Percentiles rank a stretch among this genome's conserved stretches.
Evolutionary conservation across 2,329 filamentous ascomycete genomes (phyloP).

Genomic region (Paraphoma chrysanthemicola): DNA sequence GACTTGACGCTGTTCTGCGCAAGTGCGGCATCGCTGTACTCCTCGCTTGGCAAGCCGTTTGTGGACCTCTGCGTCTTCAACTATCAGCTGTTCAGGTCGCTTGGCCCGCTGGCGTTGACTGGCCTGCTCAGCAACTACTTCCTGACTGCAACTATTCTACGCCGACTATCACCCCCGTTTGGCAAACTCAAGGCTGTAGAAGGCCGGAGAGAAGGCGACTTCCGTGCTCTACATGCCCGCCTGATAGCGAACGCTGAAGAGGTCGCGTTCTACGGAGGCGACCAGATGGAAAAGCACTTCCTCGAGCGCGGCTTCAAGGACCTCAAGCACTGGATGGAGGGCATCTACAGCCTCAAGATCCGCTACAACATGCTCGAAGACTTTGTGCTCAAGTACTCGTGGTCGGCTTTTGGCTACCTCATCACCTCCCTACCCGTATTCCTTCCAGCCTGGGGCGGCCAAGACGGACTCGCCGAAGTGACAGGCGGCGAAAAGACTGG

Average conservation of each 20-base stretch:
- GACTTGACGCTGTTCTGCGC: constrained; percentile 96
- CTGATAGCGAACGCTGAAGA: constrained; percentile 97
- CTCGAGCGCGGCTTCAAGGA: constrained; percentile 92
- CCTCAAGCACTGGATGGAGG: constrained; percentile 95
- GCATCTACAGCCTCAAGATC: constrained; percentile 96
- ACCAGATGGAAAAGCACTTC: constrained; percentile 92
- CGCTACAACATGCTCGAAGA: constrained; percentile 99
- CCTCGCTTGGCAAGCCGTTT: constrained; percentile 94
- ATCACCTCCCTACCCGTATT: constrained; percentile 93
- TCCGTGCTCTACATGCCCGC: constrained; percentile 86
- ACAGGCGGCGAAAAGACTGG: constrained; percentile 57
- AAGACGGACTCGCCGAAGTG: constrained; percentile 76
- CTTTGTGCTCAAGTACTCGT: constrained; percentile 97
- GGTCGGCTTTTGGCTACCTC: constrained; percentile 97
- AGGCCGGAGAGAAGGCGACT: constrained; percentile 93
- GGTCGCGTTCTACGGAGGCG: constrained; percentile 95
- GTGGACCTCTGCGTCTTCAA: constrained; percentile 99
- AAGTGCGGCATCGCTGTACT: constrained; percentile 90
- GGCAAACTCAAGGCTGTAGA: constrained; percentile 97
- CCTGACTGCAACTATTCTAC: constrained; percentile 86
- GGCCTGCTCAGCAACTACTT: constrained; percentile 93
- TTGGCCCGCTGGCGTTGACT: constrained; percentile 85
- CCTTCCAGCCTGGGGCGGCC: constrained; percentile 89
- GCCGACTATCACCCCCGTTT: constrained; percentile 90
- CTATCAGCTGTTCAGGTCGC: constrained; percentile 90